phyloP scores from a whole-genome alignment of 352 stramenopile species.

The Plasmopara viticola region DNA sequence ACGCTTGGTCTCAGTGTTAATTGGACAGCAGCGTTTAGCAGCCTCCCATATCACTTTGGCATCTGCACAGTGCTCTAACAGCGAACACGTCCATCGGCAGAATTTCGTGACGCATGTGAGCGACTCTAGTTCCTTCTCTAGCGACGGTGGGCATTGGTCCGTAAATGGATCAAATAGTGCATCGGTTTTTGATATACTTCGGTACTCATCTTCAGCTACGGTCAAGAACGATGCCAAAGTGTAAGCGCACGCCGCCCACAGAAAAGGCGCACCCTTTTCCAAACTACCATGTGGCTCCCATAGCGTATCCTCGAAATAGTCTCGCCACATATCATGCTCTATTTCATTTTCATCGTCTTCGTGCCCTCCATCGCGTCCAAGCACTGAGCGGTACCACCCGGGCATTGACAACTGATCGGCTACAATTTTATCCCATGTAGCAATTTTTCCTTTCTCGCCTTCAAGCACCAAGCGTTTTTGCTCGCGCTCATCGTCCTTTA shows the following conservation, averaged over 20 bases:
- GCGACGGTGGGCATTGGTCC: constrained; percentile 48
- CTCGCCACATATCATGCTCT: constrained; percentile 72
- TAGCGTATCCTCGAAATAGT: constrained; percentile 84
- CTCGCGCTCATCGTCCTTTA: constrained; percentile 17
- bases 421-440: constrained; percentile 52
- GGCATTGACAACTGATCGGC: constrained; percentile 52
- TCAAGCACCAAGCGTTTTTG: constrained; percentile 10
- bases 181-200: constrained; percentile 10
- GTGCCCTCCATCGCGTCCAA: constrained; percentile 57
- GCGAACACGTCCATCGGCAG: constrained; percentile 81
- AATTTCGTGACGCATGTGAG: constrained; percentile 77
- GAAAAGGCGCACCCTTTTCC: constrained; percentile 77
- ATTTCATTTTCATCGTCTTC: constrained; percentile 42
- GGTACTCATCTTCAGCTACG: constrained; percentile 58
- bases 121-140: constrained; percentile 82
- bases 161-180: constrained; percentile 45
- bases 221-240: constrained; percentile 72
- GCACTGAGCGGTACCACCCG: constrained; percentile 63
- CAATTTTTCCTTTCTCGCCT: constrained; percentile 16
- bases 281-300: constrained; percentile 83
- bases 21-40: constrained; percentile 76
- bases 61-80: constrained; percentile 77
- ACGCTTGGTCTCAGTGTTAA: constrained; percentile 79
- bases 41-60: constrained; percentile 87
- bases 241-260: constrained; percentile 81